Evolutionary conservation across 2,329 filamentous ascomycete genomes (phyloP), one percentile per base, ranked within the genome.

Genomic region (Epichloe hybrida): DNA sequence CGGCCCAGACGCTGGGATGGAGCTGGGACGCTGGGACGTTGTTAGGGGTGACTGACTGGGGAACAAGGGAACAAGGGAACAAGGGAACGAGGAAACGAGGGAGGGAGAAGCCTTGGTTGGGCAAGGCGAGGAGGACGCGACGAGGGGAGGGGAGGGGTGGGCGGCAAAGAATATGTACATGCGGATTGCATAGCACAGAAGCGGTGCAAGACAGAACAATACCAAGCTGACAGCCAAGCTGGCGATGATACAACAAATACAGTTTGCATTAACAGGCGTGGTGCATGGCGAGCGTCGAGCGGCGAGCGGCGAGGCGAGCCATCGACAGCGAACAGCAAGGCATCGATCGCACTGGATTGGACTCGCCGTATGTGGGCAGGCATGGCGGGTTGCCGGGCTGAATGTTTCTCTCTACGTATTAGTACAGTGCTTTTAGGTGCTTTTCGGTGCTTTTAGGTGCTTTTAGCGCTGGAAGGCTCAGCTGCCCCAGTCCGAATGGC

Each of bases 1-100:
- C 55, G 53, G 55, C 56, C 58, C 58, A 56, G 57, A 46, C 49
- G 54, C 53, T 51, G 55, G 54, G 59, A 57, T 58, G 58, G 57
- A 61, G 59, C 57, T 57, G 54, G 53, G 17, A 17, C 17, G 59
- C 57, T 57, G 54, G 53, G 17, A 17, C 17, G 17, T 17, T 17
- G 62, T 62, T 61, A 59, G 58, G 58, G 58, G 58, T 54, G 58
- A 61, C 57, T 59, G 54, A 17, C 17, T 17, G 17, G 54, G 50
- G 49, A 51, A 51, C 46, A 41, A 42, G 43, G 50, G 46, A 23
- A 23, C 21, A 5, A 23, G 21, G 4, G 21, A 51, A 51, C 46
- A 2, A 5, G 17, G 17, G 17, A 34, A 23, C 21, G 21, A 23
- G 21, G 45, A 4, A 35, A 23, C 23, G 23, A 23, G 23, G 20